A percentile compares a stretch with the other conserved stretches of the same genome.
Conservation (phyloP, 331 rosid genomes). For the Quercus phellos region DNA sequence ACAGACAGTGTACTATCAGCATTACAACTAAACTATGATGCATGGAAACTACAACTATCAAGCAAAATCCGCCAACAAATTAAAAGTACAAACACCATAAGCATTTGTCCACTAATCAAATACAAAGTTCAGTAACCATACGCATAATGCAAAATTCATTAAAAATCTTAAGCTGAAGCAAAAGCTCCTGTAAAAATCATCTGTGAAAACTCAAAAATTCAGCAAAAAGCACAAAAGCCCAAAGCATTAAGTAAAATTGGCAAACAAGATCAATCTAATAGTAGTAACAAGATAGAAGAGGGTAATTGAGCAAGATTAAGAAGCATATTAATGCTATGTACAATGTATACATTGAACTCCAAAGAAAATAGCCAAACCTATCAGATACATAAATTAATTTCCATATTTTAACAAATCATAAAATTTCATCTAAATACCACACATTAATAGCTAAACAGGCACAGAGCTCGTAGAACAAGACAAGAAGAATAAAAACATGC, state of each 20-base stretch:
- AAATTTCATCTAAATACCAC: not conserved
- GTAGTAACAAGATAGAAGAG: not conserved
- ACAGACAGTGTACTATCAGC: no score
- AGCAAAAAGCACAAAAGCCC: not conserved
- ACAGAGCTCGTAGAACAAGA: not conserved
- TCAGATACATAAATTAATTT: not conserved
- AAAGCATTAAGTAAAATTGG: not conserved
- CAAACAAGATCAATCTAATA: not conserved
- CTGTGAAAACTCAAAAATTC: not conserved
- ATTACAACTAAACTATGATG: no score
- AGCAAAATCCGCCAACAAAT: no score
- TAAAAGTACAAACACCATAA: no score
- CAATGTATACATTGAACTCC: not conserved
- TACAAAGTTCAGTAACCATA: no score
- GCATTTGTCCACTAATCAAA: no score
- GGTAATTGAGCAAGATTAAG: not conserved
- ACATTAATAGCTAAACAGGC: not conserved
- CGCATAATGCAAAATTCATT: not conserved
- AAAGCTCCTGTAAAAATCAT: not conserved
- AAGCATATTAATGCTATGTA: not conserved
- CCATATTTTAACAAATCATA: not conserved
- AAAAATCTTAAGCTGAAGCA: not conserved
- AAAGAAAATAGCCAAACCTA: not conserved
- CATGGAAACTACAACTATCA: no score
- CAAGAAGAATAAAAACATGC: not conserved